Evolutionary conservation across 2,329 filamentous ascomycete species (phyloP).

Genomic region (Eutypa lata): DNA sequence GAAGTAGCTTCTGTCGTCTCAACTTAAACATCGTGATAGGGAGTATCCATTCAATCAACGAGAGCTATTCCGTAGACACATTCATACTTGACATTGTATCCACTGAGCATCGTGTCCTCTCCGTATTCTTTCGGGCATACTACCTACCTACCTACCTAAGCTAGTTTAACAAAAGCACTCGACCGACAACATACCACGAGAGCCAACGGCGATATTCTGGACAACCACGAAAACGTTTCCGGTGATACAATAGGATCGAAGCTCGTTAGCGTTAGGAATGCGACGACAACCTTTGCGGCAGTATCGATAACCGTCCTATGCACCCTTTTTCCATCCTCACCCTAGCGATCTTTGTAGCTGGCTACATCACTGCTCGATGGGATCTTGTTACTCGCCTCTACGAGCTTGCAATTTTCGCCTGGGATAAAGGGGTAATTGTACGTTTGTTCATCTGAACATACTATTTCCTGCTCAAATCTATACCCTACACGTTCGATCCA

Average conservation of each 20-base stretch:
- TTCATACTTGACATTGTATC: too few species aligned
- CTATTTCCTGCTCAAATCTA: background rate
- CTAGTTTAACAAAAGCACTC: too few species aligned
- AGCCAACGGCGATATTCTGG: background rate
- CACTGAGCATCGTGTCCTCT: too few species aligned
- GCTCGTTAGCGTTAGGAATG: background rate
- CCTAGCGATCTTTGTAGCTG: conserved; percentile 97
- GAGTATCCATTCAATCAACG: too few species aligned
- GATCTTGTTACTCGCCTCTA: conserved; percentile 95
- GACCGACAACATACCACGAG: too few species aligned
- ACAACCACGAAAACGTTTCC: background rate
- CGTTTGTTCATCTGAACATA: conserved; percentile 29
- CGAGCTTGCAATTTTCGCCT: conserved; percentile 95
- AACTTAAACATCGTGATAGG: too few species aligned
- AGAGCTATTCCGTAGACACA: too few species aligned
- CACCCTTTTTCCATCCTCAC: conserved; percentile 97
- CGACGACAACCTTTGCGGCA: background rate
- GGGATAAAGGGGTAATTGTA: conserved; percentile 97
- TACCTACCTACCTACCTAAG: too few species aligned
- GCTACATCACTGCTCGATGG: conserved; percentile 99
- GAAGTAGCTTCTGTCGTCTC: too few species aligned
- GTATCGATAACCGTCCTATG: conserved; percentile 61
- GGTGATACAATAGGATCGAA: background rate
- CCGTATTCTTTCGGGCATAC: too few species aligned
- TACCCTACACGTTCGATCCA: background rate